phyloP scores from a whole-genome alignment of 805 yeast species.

The Kuraishia capsulata region DNA sequence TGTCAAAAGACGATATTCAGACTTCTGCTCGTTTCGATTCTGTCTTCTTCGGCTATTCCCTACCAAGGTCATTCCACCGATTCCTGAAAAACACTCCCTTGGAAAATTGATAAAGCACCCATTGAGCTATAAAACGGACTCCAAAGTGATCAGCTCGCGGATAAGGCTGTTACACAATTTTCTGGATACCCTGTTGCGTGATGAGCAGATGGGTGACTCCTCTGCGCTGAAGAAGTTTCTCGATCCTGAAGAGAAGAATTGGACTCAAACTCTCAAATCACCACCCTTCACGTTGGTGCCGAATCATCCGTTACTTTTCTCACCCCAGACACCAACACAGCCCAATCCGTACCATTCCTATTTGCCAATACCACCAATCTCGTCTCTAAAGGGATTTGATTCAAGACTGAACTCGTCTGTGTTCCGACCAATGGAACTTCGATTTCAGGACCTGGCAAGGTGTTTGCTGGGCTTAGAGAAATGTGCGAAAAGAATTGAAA shows the following conservation, averaged over 20 bases:
- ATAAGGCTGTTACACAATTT: slow-evolving; percentile 35
- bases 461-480: slow-evolving; percentile 22
- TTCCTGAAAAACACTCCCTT: slow-evolving; percentile 76
- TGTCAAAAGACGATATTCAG: slow-evolving; percentile 77
- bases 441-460: slow-evolving; percentile 9
- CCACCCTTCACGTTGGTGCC: slow-evolving; percentile 34
- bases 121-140: slow-evolving; percentile 20
- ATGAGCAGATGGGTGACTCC: slow-evolving; percentile 25
- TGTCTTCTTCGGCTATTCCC: slow-evolving; percentile 69
- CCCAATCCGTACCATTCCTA: slow-evolving; percentile 45
- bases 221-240: slow-evolving; percentile 34
- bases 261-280: slow-evolving; percentile 33
- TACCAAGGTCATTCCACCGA: slow-evolving; percentile 84
- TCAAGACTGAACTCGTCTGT: slow-evolving; percentile 15
- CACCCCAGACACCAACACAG: slow-evolving; percentile 40
- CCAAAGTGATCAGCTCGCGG: slow-evolving; percentile 34
- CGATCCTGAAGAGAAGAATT: slow-evolving; percentile 40
- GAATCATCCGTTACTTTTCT: slow-evolving; percentile 36
- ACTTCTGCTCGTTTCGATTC: slow-evolving; percentile 75
- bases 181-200: slow-evolving; percentile 27
- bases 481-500: slow-evolving; percentile 25
- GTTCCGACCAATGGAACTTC: slow-evolving; percentile 17
- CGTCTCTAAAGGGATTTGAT: slow-evolving; percentile 15
- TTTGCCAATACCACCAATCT: slow-evolving; percentile 31
- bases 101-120: slow-evolving; percentile 23